Conservation (phyloP, 768 basidiomycete genomes). For the Pisolithus albus region DNA sequence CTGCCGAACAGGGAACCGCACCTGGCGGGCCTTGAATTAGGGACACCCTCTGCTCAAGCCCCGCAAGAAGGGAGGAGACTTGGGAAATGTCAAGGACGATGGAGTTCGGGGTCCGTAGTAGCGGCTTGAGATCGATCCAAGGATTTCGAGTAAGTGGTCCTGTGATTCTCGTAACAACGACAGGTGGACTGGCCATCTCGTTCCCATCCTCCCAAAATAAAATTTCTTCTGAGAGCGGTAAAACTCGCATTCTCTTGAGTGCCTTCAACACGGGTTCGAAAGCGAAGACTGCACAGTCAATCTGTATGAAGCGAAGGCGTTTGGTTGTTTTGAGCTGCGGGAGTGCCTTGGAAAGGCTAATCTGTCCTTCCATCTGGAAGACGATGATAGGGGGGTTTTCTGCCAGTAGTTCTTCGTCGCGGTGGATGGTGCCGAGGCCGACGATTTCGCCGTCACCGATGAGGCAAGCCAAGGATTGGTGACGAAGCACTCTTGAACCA, state of each 20-base stretch:
- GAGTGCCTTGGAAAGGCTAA: conserved; percentile 34
- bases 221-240: conserved; percentile 47
- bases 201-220: conserved; percentile 42
- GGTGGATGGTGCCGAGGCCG: conserved; percentile 45
- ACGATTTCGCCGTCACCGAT: conserved; percentile 42
- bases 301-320: conserved; percentile 43
- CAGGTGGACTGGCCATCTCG: conserved; percentile 7
- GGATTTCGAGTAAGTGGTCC: conserved; percentile 25
- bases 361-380: conserved; percentile 44
- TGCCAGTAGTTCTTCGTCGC: conserved; percentile 48
- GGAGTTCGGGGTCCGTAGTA: conserved; percentile 32
- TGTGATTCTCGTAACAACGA: conserved; percentile 19
- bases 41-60: conserved; percentile 50
- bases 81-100: conserved; percentile 51
- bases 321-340: conserved; percentile 31
- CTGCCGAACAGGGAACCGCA: conserved; percentile 20
- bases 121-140: conserved; percentile 32
- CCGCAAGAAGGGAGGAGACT: conserved; percentile 36
- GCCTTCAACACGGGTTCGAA: conserved; percentile 57
- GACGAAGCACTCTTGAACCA: conserved; percentile 36
- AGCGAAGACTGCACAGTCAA: conserved; percentile 56
- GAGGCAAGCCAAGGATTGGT: conserved; percentile 51
- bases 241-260: conserved; percentile 37
- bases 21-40: conserved; percentile 71
- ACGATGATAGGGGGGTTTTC: conserved; percentile 44